These are phyloP conservation scores for Gastrodia elata DNA, from an alignment of 106 monocot genomes.

Conservation along the genomic window DNA sequence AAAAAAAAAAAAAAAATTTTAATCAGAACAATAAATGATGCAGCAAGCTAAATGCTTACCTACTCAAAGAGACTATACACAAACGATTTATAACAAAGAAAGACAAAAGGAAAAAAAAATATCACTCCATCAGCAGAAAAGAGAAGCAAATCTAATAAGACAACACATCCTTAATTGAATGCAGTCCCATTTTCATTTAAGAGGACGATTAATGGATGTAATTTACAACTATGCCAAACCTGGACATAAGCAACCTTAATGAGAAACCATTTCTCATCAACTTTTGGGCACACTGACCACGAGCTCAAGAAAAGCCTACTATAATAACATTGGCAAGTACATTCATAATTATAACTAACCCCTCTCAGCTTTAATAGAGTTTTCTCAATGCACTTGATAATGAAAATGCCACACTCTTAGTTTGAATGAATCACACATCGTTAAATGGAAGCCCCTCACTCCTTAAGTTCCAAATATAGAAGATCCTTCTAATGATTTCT, in stretches of 20 bases:
- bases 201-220: background rate
- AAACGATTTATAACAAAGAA: background rate
- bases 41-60: background rate
- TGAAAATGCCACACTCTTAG: too few relatives aligned
- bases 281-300: background rate
- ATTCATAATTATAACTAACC: too few relatives aligned
- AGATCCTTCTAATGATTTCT: too few relatives aligned
- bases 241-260: background rate
- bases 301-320: background rate
- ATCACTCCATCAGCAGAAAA: too few relatives aligned
- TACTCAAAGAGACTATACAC: background rate
- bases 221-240: background rate
- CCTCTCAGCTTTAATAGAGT: too few relatives aligned
- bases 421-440: too few relatives aligned
- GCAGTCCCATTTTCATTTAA: background rate
- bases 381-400: too few relatives aligned
- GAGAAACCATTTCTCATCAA: background rate
- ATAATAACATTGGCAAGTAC: too few relatives aligned
- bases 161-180: background rate
- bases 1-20: background rate
- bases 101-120: background rate
- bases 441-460: too few relatives aligned
- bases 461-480: too few relatives aligned
- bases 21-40: background rate
- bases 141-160: too few relatives aligned